Evolutionary conservation across 2,329 filamentous ascomycete genomes (phyloP).

Genomic region (Leptographium galeiforme): DNA sequence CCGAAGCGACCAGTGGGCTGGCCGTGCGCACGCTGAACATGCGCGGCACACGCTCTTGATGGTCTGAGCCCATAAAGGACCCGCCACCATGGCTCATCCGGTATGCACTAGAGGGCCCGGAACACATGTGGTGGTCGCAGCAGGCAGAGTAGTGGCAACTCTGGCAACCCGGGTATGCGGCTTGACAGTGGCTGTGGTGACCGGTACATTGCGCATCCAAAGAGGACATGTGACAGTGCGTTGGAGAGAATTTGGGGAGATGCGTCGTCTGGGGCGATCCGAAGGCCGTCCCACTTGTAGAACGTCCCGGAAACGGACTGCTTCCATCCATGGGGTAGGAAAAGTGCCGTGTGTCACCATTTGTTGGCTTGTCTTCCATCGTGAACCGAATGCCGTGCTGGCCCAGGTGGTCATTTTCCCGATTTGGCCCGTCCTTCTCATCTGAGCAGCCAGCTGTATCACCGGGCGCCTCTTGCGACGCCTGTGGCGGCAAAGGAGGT

Average conservation of each 20-base stretch:
- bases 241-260: too few relatives aligned
- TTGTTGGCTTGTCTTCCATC: not conserved
- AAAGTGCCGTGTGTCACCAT: not conserved
- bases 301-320: not conserved
- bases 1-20: slow-evolving; percentile 1
- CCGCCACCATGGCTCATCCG: not conserved
- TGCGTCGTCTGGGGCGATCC: too few relatives aligned
- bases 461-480: too few relatives aligned
- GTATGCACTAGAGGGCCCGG: too few relatives aligned
- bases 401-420: not conserved
- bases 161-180: too few relatives aligned
- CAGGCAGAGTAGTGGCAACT: not conserved
- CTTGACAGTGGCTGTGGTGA: too few relatives aligned
- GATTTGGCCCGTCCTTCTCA: not conserved
- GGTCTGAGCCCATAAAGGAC: too few relatives aligned
- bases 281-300: not conserved
- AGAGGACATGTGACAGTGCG: too few relatives aligned
- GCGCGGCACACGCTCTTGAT: not conserved
- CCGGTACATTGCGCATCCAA: too few relatives aligned
- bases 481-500: too few relatives aligned
- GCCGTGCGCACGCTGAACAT: slow-evolving; percentile 8
- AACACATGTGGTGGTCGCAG: not conserved
- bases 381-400: not conserved
- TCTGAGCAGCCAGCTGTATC: too few relatives aligned
- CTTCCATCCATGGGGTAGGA: not conserved